These are phyloP conservation scores for Phytophthora parvispora DNA, from an alignment of 352 stramenopile genomes.

Conservation along the genomic window DNA sequence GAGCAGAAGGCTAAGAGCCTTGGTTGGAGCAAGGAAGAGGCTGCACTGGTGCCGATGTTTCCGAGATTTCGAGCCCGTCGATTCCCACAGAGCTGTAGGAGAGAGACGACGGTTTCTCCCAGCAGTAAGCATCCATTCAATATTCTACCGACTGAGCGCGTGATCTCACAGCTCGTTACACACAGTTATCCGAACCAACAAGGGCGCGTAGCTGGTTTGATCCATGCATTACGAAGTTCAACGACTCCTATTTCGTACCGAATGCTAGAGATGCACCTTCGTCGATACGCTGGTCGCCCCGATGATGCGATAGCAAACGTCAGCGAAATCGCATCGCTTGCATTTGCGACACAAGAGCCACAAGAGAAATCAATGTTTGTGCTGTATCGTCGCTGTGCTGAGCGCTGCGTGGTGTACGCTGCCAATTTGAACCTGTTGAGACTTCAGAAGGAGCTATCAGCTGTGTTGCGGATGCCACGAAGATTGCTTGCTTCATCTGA, in stretches of 20 bases:
- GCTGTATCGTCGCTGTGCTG: slow-evolving; percentile 48
- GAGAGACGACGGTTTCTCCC: slow-evolving; percentile 34
- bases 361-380: slow-evolving; percentile 61
- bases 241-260: slow-evolving; percentile 74
- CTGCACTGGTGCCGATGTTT: slow-evolving; percentile 39
- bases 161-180: slow-evolving; percentile 57
- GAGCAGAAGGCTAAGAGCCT: slow-evolving; percentile 53
- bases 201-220: slow-evolving; percentile 60
- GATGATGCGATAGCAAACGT: slow-evolving; percentile 73
- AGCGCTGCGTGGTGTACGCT: slow-evolving; percentile 71
- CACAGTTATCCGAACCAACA: slow-evolving; percentile 83
- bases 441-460: slow-evolving; percentile 65
- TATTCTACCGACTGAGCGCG: slow-evolving; percentile 59
- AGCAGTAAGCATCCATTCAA: slow-evolving; percentile 70
- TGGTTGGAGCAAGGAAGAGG: slow-evolving; percentile 74
- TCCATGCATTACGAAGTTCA: slow-evolving; percentile 58
- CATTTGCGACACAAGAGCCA: slow-evolving; percentile 46
- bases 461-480: slow-evolving; percentile 35
- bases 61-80: slow-evolving; percentile 30
- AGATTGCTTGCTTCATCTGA: slow-evolving; percentile 3
- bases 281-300: slow-evolving; percentile 70
- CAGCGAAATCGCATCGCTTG: slow-evolving; percentile 64
- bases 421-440: slow-evolving; percentile 59
- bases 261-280: slow-evolving; percentile 82
- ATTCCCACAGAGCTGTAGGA: slow-evolving; percentile 43